A percentile compares a stretch with the other conserved stretches of the same genome.
Evolutionary conservation across 208 protist genomes (phyloP).

Genomic region (Crithidia fasciculata): DNA sequence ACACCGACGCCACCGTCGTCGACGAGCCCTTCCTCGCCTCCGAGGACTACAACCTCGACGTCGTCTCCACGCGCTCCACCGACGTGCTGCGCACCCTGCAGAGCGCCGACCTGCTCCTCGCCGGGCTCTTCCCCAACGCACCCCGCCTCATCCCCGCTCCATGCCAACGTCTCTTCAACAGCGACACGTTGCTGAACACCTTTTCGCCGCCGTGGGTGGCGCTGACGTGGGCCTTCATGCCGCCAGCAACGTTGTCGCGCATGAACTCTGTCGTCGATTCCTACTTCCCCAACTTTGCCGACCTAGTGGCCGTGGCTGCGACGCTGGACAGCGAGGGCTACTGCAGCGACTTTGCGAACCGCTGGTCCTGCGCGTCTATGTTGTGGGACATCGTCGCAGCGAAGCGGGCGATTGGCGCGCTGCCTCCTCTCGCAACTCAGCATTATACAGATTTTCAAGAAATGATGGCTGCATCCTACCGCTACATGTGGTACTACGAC

Average conservation of each 20-base stretch:
- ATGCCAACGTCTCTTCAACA: too few relatives aligned
- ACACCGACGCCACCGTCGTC: constrained; percentile 25
- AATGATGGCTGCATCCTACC: constrained; percentile 18
- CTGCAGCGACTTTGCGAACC: constrained; percentile 35
- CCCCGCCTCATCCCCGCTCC: constrained; percentile 46
- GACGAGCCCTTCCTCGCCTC: constrained; percentile 31
- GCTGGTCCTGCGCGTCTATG: constrained; percentile 28
- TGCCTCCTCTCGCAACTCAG: constrained; percentile 10
- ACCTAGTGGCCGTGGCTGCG: constrained; percentile 32
- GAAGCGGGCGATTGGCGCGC: constrained; percentile 15
- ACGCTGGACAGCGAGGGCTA: constrained; percentile 36
- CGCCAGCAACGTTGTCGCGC: constrained; percentile 2
- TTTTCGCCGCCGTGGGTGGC: constrained; percentile 27
- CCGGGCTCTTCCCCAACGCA: constrained; percentile 36
- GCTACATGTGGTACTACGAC: constrained; percentile 35
- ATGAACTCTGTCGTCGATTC: constrained; percentile 28
- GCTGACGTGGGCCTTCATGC: constrained; percentile 18
- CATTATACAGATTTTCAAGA: constrained; percentile 38
- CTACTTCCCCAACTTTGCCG: constrained; percentile 26
- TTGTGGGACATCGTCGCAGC: constrained; percentile 54
- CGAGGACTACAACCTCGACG: constrained; percentile 40
- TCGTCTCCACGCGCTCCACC: constrained; percentile 54
- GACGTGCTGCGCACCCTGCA: constrained; percentile 57
- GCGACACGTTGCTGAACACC: constrained; percentile 33
- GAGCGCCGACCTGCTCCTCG: constrained; percentile 42